phyloP scores from a whole-genome alignment of 192 early-diverging fungal species.

The Neocallimastix lanati region DNA sequence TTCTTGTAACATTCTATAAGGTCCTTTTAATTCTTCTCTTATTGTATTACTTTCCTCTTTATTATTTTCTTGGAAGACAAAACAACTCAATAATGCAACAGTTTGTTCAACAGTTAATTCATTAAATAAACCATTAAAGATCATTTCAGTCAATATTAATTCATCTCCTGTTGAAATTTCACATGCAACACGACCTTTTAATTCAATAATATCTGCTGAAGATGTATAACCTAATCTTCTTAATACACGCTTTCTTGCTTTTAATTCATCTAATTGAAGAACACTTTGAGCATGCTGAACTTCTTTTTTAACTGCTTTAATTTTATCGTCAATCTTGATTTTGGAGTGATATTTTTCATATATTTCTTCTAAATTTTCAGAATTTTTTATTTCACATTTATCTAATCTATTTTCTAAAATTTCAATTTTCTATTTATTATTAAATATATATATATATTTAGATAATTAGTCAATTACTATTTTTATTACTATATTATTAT shows the following conservation, averaged over 20 bases:
- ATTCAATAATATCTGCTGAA: slow-evolving; percentile 68
- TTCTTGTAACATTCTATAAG: slow-evolving; percentile 65
- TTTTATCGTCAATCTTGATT: slow-evolving; percentile 27
- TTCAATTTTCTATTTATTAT: slow-evolving; percentile 42
- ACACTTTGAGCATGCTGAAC: slow-evolving; percentile 62
- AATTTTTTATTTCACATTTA: slow-evolving; percentile 34
- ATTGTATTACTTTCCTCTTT: slow-evolving; percentile 24
- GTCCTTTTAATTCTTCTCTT: slow-evolving; percentile 56
- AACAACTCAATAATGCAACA: slow-evolving; percentile 74
- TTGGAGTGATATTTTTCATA: slow-evolving; percentile 50
- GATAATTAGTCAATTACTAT: no score
- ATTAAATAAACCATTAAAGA: slow-evolving; percentile 90
- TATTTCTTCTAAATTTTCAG: slow-evolving; percentile 27
- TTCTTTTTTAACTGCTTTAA: slow-evolving; percentile 49
- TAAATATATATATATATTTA: no score
- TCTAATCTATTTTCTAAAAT: slow-evolving; percentile 50
- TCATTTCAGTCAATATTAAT: slow-evolving; percentile 86
- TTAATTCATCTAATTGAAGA: slow-evolving; percentile 82
- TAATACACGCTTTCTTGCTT: slow-evolving; percentile 73
- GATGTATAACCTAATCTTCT: slow-evolving; percentile 78
- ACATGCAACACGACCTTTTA: slow-evolving; percentile 96
- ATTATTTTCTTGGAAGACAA: slow-evolving; percentile 70
- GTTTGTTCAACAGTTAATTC: slow-evolving; percentile 74
- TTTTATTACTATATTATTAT: no score
- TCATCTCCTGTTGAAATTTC: slow-evolving; percentile 90